These are phyloP conservation scores for Nannochloropsis oceanica DNA, from an alignment of 108 stramenopile species.

Conservation along the genomic window DNA sequence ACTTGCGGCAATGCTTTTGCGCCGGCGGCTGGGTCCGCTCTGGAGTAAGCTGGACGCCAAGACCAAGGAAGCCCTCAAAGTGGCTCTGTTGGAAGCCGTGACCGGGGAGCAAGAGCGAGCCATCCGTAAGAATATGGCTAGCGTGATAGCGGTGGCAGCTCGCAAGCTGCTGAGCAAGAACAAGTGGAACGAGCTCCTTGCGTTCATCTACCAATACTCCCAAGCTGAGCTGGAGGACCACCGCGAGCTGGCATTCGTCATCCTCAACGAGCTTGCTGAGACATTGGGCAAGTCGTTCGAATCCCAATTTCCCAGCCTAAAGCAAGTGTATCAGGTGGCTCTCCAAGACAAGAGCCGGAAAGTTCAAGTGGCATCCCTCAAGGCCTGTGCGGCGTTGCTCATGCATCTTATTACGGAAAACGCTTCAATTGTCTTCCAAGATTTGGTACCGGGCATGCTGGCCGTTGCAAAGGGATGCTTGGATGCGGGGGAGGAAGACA, in stretches of 20 bases:
- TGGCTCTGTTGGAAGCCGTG: not conserved
- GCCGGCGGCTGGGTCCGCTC: constrained; percentile 64
- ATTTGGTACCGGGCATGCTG: constrained; percentile 24
- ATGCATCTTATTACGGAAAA: constrained; percentile 22
- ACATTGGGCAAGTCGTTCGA: constrained; percentile 65
- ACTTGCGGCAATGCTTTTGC: constrained; percentile 70
- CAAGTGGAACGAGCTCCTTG: not conserved
- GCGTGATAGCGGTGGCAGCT: not conserved
- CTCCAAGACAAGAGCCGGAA: constrained; percentile 39
- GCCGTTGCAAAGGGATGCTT: constrained; percentile 32
- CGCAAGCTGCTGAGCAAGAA: not conserved
- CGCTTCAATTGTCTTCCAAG: constrained; percentile 23
- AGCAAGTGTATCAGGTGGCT: constrained; percentile 54
- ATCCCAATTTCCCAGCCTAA: constrained; percentile 54
- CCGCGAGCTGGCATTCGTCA: constrained; percentile 77
- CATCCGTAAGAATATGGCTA: not conserved
- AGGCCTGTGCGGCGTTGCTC: constrained; percentile 20
- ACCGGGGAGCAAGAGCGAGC: not conserved
- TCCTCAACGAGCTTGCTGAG: constrained; percentile 79
- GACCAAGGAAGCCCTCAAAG: constrained; percentile 46
- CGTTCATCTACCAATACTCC: not conserved
- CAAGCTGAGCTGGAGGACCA: constrained; percentile 43
- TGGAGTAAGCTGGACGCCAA: constrained; percentile 51
- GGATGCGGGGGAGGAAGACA: constrained; percentile 21
- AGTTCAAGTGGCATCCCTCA: constrained; percentile 28